These are phyloP conservation scores for Vickermania spadyakhi DNA, from an alignment of 208 protist species.

Conservation along the genomic window DNA sequence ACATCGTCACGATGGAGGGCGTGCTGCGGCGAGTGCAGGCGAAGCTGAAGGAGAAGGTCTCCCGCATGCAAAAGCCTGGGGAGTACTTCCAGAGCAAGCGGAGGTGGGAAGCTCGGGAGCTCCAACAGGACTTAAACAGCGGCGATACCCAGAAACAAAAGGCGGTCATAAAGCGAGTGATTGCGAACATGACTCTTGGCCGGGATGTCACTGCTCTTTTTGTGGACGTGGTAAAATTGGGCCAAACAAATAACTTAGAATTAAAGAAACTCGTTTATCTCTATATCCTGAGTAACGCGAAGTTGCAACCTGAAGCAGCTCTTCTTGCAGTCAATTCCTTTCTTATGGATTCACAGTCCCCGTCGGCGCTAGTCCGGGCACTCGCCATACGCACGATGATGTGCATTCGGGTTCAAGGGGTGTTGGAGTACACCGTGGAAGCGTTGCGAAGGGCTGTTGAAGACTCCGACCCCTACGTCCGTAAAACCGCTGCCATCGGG, in stretches of 20 bases:
- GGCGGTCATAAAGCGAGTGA: slow-evolving; percentile 97
- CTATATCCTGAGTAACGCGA: slow-evolving; percentile 99
- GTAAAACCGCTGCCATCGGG: slow-evolving; percentile 98
- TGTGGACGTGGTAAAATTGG: slow-evolving; percentile 97
- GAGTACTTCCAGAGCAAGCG: slow-evolving; percentile 72
- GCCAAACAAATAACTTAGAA: slow-evolving; percentile 97
- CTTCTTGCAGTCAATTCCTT: slow-evolving; percentile 99
- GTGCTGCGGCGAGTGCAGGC: slow-evolving; percentile 66
- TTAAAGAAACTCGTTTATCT: slow-evolving; percentile 99
- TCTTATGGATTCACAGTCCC: slow-evolving; percentile 90
- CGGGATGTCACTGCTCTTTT: slow-evolving; percentile 96
- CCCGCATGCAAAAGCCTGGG: slow-evolving; percentile 22
- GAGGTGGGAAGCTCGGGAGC: slow-evolving; percentile 88
- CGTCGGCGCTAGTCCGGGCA: slow-evolving; percentile 96
- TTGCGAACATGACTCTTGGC: slow-evolving; percentile 98
- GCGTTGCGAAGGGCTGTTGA: slow-evolving; percentile 87
- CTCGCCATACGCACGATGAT: slow-evolving; percentile 99
- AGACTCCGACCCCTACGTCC: slow-evolving; percentile 98
- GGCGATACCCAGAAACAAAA: slow-evolving; percentile 86
- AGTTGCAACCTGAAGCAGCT: slow-evolving; percentile 97
- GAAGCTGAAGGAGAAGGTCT: slow-evolving; percentile 43
- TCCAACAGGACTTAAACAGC: slow-evolving; percentile 90
- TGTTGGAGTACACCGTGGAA: slow-evolving; percentile 97
- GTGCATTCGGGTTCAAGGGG: slow-evolving; percentile 97
- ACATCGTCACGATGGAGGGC: slow-evolving; percentile 49